Percentiles rank a stretch among this genome's conserved stretches.
Evolutionary conservation across 2,329 filamentous ascomycete genomes (phyloP).

Genomic region (Aspergillus pseudotamarii): DNA sequence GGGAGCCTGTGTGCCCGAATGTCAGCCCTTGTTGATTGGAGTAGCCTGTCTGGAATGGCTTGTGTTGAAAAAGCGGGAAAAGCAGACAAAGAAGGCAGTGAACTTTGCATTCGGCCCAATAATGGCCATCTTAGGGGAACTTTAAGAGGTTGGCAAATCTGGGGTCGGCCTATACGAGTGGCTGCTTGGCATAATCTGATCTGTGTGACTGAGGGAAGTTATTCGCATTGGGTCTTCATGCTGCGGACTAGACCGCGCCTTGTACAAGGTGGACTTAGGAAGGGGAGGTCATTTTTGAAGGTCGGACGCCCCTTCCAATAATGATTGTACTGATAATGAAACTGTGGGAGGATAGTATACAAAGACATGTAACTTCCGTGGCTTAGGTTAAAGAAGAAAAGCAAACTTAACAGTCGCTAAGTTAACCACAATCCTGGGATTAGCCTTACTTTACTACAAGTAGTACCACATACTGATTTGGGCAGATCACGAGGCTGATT

Average conservation of each 20-base stretch:
- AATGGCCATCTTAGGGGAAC: neutral
- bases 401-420: neutral
- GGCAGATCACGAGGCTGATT: neutral
- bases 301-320: neutral
- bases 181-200: neutral
- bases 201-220: neutral
- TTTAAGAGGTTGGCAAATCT: neutral
- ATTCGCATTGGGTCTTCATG: neutral
- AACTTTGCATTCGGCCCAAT: constrained; percentile 5
- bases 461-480: neutral
- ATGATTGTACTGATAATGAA: neutral
- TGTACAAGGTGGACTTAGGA: neutral
- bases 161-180: neutral
- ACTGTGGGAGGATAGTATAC: neutral
- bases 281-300: neutral
- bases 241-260: neutral
- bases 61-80: neutral
- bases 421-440: neutral
- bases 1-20: neutral
- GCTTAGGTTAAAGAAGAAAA: neutral
- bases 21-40: constrained; percentile 7
- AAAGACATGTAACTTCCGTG: neutral
- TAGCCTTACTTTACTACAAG: neutral
- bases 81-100: constrained; percentile 7
- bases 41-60: neutral